Evolutionary conservation across 768 basidiomycete genomes (phyloP).

Genomic region (Trametes punicea): DNA sequence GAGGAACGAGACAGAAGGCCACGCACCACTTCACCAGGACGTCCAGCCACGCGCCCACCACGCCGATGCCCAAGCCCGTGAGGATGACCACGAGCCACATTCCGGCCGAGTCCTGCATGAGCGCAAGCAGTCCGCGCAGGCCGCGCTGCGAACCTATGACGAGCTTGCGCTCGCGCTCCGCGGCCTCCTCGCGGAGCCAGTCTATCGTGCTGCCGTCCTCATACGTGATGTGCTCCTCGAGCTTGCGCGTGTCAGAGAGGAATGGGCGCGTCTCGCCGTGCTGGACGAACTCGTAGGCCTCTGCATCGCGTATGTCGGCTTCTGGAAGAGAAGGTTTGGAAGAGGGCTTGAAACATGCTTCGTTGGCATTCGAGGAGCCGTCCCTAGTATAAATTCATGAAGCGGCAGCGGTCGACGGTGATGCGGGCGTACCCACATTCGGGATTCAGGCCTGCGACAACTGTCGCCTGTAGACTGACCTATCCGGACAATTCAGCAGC

Average conservation of each 20-base stretch:
- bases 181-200: conserved; percentile 64
- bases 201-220: conserved; percentile 63
- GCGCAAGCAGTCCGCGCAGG: conserved; percentile 51
- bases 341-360: conserved; percentile 15
- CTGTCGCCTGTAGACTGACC: not conserved
- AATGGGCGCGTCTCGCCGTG: conserved; percentile 1
- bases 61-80: conserved; percentile 65
- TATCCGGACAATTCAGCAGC: not conserved
- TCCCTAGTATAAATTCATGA: not conserved
- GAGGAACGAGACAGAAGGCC: not conserved
- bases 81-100: conserved; percentile 68
- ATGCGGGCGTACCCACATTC: not conserved
- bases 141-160: conserved; percentile 49
- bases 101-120: conserved; percentile 52
- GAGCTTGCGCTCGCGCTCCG: conserved; percentile 56
- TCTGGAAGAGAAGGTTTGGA: not conserved
- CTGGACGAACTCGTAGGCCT: conserved; percentile 25
- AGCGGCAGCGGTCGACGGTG: not conserved
- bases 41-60: conserved; percentile 70
- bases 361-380: conserved; percentile 3
- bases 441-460: not conserved
- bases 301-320: conserved; percentile 17
- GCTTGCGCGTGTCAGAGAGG: not conserved
- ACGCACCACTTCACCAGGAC: conserved; percentile 68
- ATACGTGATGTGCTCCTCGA: conserved; percentile 32